A percentile compares a stretch with the other conserved stretches of the same genome.
These are phyloP conservation scores for Pythium monospermum DNA, from an alignment of 352 stramenopile species.

Conservation along the genomic window DNA sequence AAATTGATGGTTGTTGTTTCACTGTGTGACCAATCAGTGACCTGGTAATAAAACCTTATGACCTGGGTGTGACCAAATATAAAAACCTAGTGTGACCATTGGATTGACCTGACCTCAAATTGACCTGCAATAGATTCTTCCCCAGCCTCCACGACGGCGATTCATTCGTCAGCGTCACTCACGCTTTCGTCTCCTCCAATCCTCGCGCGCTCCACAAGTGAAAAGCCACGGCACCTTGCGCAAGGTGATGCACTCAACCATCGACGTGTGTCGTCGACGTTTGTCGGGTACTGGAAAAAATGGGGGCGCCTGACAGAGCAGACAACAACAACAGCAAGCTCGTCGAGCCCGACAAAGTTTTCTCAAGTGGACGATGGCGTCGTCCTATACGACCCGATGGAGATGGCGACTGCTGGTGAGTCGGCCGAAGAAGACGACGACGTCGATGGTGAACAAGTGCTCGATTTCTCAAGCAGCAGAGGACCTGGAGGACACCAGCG, in stretches of 20 bases:
- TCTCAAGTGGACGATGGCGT: slow-evolving; percentile 17
- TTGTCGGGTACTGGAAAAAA: slow-evolving; percentile 14
- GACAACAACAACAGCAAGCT: neutral
- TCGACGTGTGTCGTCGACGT: slow-evolving; percentile 2
- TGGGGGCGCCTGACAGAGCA: slow-evolving; percentile 3
- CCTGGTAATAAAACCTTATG: too few species aligned
- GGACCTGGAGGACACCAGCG: slow-evolving; percentile 13
- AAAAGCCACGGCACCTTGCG: neutral
- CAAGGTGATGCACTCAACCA: neutral
- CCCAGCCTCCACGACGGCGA: too few species aligned
- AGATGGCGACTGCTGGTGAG: neutral
- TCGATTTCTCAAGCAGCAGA: slow-evolving; percentile 2
- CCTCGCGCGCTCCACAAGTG: slow-evolving; percentile 3
- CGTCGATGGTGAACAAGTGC: neutral
- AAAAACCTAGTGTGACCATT: too few species aligned
- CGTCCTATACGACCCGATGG: slow-evolving; percentile 16
- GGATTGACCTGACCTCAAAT: too few species aligned
- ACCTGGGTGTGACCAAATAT: too few species aligned
- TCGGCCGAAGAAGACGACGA: neutral
- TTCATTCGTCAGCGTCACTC: too few species aligned
- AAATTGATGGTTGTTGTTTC: too few species aligned
- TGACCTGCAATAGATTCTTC: too few species aligned
- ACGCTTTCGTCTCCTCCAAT: too few species aligned
- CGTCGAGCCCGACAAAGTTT: neutral
- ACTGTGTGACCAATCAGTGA: too few species aligned